Evolutionary conservation across 225 moss, liverwort and hornwort species (phyloP).

Genomic region (Lunularia cruciata): DNA sequence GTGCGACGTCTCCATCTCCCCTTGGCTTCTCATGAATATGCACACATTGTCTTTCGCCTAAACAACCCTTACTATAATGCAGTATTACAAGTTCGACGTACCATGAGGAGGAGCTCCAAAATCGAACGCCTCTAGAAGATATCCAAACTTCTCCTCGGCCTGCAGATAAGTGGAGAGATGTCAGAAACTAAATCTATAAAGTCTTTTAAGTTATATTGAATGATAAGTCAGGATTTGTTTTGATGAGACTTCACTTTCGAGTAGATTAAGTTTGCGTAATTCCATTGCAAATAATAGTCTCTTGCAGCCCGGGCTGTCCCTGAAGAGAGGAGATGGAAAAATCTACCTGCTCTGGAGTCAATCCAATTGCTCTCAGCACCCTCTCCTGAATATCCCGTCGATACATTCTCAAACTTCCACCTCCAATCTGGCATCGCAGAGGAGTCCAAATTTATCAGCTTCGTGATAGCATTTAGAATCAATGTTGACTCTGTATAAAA

Average conservation of each 20-base stretch:
- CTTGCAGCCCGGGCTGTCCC: not conserved
- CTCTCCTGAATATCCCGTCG: constrained; percentile 86
- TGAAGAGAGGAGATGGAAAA: not conserved
- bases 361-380: constrained; percentile 79
- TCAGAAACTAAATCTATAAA: not conserved
- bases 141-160: constrained; percentile 97
- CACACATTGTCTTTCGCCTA: too few species aligned
- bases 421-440: constrained; percentile 62
- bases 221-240: too few species aligned
- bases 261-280: too few species aligned
- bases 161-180: constrained; percentile 23
- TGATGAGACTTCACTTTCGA: too few species aligned
- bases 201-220: not conserved
- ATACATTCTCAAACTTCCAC: constrained; percentile 95
- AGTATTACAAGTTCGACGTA: constrained; percentile 25
- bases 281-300: too few species aligned
- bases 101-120: constrained; percentile 99
- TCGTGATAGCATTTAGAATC: too few species aligned
- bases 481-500: too few species aligned
- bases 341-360: constrained; percentile 73
- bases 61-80: too few species aligned
- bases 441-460: not conserved
- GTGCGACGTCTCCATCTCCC: too few species aligned
- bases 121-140: constrained; percentile 88
- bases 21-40: too few species aligned